A percentile compares a stretch with the other conserved stretches of the same genome.
Conservation (phyloP, 2,329 filamentous ascomycete genomes). For the Fusarium sp. region DNA sequence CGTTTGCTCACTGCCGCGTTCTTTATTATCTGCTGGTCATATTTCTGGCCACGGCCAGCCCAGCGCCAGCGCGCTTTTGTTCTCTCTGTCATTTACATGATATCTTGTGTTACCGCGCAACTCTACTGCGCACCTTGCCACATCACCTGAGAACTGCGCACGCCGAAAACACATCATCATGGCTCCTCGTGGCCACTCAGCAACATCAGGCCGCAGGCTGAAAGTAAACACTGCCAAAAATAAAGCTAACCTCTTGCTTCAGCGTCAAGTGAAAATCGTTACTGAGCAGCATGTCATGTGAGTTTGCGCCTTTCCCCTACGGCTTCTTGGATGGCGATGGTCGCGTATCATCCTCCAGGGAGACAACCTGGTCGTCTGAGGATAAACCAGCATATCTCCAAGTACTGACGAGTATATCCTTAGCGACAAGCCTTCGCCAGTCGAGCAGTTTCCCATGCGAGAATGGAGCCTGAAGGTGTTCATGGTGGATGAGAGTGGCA, state of each 20-base stretch:
- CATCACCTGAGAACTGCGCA: slow-evolving; percentile 1
- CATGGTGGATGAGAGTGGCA: slow-evolving; percentile 86
- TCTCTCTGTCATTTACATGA: background rate
- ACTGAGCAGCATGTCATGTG: slow-evolving; percentile 93
- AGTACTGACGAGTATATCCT: slow-evolving; percentile 11
- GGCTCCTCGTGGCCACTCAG: slow-evolving; percentile 31
- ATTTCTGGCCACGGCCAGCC: background rate
- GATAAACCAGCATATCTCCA: background rate
- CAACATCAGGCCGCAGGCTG: slow-evolving; percentile 29
- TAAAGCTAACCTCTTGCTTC: slow-evolving; percentile 57
- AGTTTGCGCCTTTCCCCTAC: slow-evolving; percentile 53
- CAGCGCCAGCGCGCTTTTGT: slow-evolving; percentile 20
- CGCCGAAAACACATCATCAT: slow-evolving; percentile 24
- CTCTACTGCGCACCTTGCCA: slow-evolving; percentile 14
- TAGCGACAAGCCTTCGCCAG: slow-evolving; percentile 78
- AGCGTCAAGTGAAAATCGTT: slow-evolving; percentile 91
- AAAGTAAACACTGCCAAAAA: slow-evolving; percentile 1
- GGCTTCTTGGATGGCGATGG: background rate
- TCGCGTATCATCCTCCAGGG: background rate
- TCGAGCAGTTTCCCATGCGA: slow-evolving; percentile 92
- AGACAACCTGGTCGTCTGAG: background rate
- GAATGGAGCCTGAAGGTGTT: slow-evolving; percentile 90
- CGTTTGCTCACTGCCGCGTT: slow-evolving; percentile 9
- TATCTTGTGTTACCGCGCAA: slow-evolving; percentile 20
- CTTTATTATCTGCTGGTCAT: background rate